Percentiles rank a stretch among this genome's conserved stretches.
Evolutionary conservation across 164 flowering plant species (phyloP).

Genomic region (Warburgia ugandensis): DNA sequence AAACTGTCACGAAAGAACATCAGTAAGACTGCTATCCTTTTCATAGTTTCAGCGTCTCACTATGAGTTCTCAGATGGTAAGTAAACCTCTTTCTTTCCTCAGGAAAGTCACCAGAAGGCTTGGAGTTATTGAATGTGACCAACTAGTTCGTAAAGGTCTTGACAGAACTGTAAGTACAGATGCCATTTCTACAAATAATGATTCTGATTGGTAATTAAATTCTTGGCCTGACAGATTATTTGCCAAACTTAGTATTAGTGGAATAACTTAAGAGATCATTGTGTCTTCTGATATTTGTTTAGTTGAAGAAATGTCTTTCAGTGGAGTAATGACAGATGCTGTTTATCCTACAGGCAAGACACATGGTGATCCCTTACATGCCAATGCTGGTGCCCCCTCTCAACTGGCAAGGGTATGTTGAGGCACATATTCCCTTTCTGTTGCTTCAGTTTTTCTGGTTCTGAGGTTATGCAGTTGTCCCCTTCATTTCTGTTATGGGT

Average conservation of each 20-base stretch:
- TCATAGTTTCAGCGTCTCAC: background rate
- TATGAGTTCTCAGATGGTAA: background rate
- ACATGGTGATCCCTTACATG: slow-evolving; percentile 71
- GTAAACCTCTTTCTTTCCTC: slow-evolving; percentile 6
- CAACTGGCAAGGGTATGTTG: slow-evolving; percentile 49
- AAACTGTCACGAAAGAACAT: slow-evolving; percentile 29
- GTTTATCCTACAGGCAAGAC: slow-evolving; percentile 39
- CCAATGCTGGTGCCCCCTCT: slow-evolving; percentile 64
- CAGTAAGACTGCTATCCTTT: slow-evolving; percentile 24
- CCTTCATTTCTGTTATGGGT: too few species aligned
- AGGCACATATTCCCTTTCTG: background rate
- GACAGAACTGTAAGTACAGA: slow-evolving; percentile 44
- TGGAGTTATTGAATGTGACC: slow-evolving; percentile 54
- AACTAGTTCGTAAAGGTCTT: slow-evolving; percentile 40
- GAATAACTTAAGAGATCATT: background rate
- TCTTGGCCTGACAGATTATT: background rate
- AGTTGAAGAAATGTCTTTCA: background rate
- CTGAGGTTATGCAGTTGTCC: too few species aligned
- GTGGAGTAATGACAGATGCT: background rate
- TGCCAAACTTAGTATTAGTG: background rate
- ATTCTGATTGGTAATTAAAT: slow-evolving; percentile 1
- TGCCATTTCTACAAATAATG: background rate
- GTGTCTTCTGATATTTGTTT: background rate
- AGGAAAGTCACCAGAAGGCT: slow-evolving; percentile 49
- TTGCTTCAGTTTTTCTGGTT: background rate